phyloP scores from a whole-genome alignment of 176 grass and related monocot species.

The Juncus inflexus region DNA sequence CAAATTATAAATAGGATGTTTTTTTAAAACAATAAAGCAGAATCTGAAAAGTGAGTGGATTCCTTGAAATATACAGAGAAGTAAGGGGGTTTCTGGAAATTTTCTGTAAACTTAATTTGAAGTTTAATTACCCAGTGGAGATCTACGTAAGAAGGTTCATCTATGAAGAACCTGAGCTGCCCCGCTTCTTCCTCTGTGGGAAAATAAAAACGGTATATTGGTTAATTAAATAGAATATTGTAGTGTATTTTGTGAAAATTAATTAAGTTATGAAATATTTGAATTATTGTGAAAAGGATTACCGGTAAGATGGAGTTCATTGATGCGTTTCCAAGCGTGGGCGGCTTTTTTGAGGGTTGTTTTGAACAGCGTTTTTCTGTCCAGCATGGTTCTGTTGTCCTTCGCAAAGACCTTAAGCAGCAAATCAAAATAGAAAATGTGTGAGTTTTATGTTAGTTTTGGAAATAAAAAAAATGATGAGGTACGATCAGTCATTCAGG shows the following conservation, averaged over 20 bases:
- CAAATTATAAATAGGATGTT: too few species aligned
- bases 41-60: too few species aligned
- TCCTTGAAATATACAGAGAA: too few species aligned
- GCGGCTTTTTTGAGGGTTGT: slow-evolving; percentile 72
- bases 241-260: too few species aligned
- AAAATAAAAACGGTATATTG: slow-evolving; percentile 5
- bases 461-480: not conserved
- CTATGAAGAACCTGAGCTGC: slow-evolving; percentile 62
- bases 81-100: too few species aligned
- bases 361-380: slow-evolving; percentile 83
- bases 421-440: not conserved
- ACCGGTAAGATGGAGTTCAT: slow-evolving; percentile 84
- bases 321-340: slow-evolving; percentile 81
- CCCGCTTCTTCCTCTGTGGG: slow-evolving; percentile 81
- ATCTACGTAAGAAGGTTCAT: slow-evolving; percentile 88
- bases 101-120: too few species aligned
- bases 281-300: not conserved
- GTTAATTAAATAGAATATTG: too few species aligned
- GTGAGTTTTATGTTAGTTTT: not conserved
- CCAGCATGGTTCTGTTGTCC: slow-evolving; percentile 75
- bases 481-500: not conserved
- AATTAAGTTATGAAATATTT: not conserved
- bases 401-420: slow-evolving; percentile 68
- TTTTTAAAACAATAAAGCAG: too few species aligned
- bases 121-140: slow-evolving; percentile 72